Evolutionary conservation across 208 protist species (phyloP).

Genomic region (Trypanosoma theileri): DNA sequence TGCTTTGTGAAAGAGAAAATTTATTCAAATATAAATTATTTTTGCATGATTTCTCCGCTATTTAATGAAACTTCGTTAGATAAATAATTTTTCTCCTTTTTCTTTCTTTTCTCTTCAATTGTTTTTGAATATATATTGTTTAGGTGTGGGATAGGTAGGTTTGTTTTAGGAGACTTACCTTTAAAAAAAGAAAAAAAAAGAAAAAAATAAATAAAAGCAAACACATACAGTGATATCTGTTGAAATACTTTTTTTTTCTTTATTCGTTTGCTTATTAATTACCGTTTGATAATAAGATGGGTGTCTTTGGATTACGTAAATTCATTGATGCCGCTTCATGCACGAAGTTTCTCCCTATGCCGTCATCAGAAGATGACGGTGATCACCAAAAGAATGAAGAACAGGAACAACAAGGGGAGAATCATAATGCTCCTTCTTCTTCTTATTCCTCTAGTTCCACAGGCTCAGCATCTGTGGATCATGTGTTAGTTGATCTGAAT

Average conservation of each 20-base stretch:
- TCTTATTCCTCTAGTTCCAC: slow-evolving; percentile 9
- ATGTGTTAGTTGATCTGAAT: slow-evolving; percentile 87
- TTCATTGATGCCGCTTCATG: slow-evolving; percentile 78
- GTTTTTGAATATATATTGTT: no score
- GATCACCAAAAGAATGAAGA: slow-evolving; percentile 3
- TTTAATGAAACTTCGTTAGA: no score
- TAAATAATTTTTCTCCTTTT: no score
- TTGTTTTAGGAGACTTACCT: no score
- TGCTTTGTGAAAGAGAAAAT: no score
- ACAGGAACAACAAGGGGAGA: background rate
- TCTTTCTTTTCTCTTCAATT: no score
- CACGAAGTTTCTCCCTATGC: slow-evolving; percentile 65
- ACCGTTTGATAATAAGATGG: slow-evolving; percentile 35
- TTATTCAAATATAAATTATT: no score
- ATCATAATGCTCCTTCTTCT: background rate
- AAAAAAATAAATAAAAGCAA: no score
- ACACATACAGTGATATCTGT: no score
- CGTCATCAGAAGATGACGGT: slow-evolving; percentile 34
- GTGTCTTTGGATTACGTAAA: slow-evolving; percentile 77
- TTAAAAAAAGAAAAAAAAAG: no score
- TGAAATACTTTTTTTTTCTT: slow-evolving; percentile 15
- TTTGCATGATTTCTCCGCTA: no score
- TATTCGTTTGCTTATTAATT: background rate
- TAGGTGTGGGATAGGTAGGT: no score
- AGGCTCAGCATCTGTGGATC: slow-evolving; percentile 39